A percentile compares a stretch with the other conserved stretches of the same genome.
These are phyloP conservation scores for Ligustrum vulgare DNA, from an alignment of 257 asterid species.

Conservation along the genomic window DNA sequence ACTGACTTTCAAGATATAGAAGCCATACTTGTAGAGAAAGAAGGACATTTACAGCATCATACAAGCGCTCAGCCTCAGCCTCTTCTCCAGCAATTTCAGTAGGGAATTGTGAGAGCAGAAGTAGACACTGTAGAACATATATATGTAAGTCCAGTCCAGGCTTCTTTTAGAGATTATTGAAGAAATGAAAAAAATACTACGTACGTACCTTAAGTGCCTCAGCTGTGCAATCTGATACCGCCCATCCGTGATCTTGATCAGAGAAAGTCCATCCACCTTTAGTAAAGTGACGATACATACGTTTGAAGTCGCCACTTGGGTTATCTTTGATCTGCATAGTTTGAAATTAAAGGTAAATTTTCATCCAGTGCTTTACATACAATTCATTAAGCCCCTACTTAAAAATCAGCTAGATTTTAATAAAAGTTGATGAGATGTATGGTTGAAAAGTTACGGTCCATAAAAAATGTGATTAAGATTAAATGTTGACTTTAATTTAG, in stretches of 20 bases:
- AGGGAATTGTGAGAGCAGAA: conserved; percentile 54
- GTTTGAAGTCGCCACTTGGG: conserved; percentile 54
- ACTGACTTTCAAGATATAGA: too few relatives aligned
- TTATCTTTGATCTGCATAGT: conserved; percentile 51
- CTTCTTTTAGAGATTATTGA: background rate
- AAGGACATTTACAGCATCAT: conserved; percentile 50
- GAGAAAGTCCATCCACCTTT: conserved; percentile 87
- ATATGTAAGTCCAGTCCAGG: background rate
- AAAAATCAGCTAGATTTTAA: too few relatives aligned
- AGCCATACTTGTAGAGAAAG: conserved; percentile 47
- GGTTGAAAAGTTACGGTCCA: too few relatives aligned
- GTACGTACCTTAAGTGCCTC: conserved; percentile 75
- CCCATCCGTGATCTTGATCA: conserved; percentile 87
- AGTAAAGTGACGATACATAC: conserved; percentile 72
- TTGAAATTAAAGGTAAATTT: background rate
- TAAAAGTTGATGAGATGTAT: too few relatives aligned
- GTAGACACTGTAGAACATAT: conserved; percentile 39
- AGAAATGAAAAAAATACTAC: background rate
- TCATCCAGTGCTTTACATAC: background rate
- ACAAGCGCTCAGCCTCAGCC: conserved; percentile 37
- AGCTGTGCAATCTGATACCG: conserved; percentile 72
- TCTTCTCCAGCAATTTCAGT: conserved; percentile 44
- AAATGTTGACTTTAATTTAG: too few relatives aligned
- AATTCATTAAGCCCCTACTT: too few relatives aligned
- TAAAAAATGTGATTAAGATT: too few relatives aligned